phyloP scores from a whole-genome alignment of 2,329 filamentous ascomycete species.

The Xylariaceae sp. region DNA sequence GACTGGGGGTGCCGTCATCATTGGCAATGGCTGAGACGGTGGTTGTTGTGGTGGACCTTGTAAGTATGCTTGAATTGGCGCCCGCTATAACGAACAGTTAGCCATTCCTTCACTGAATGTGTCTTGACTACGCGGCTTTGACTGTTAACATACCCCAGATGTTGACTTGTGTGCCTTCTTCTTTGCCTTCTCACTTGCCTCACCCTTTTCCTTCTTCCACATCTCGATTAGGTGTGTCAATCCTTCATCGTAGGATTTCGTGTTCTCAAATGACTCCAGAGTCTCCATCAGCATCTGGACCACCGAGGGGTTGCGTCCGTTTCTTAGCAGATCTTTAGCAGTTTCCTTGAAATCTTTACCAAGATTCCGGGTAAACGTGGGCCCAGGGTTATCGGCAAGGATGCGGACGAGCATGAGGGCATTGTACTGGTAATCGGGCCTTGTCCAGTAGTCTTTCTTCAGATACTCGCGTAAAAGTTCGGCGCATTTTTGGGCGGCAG shows the following conservation, averaged over 20 bases:
- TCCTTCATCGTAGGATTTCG: conserved; percentile 77
- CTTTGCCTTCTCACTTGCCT: too few species aligned
- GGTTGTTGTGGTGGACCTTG: conserved; percentile 30
- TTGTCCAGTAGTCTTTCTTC: conserved; percentile 69
- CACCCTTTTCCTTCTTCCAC: conserved; percentile 87
- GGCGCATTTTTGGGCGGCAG: conserved; percentile 82
- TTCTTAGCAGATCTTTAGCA: conserved; percentile 75
- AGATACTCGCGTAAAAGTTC: conserved; percentile 83
- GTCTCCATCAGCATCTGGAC: conserved; percentile 89
- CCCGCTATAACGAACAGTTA: conserved; percentile 19
- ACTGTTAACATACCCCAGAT: conserved; percentile 51
- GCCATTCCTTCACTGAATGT: conserved; percentile 26
- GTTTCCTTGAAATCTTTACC: conserved; percentile 83
- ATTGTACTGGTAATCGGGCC: conserved; percentile 86
- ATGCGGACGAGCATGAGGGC: conserved; percentile 95
- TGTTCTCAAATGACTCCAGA: conserved; percentile 76
- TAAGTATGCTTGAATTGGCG: conserved; percentile 21
- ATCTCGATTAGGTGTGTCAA: conserved; percentile 75
- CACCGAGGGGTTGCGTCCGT: conserved; percentile 75
- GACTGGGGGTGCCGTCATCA: conserved; percentile 52
- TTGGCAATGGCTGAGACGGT: conserved; percentile 43
- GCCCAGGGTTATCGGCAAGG: conserved; percentile 87
- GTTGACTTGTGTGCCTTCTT: conserved; percentile 60
- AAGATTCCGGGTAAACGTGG: conserved; percentile 87
- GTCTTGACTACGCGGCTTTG: not conserved